phyloP scores from a whole-genome alignment of 2,329 filamentous ascomycete genomes.

The Orbilia ellipsospora region DNA sequence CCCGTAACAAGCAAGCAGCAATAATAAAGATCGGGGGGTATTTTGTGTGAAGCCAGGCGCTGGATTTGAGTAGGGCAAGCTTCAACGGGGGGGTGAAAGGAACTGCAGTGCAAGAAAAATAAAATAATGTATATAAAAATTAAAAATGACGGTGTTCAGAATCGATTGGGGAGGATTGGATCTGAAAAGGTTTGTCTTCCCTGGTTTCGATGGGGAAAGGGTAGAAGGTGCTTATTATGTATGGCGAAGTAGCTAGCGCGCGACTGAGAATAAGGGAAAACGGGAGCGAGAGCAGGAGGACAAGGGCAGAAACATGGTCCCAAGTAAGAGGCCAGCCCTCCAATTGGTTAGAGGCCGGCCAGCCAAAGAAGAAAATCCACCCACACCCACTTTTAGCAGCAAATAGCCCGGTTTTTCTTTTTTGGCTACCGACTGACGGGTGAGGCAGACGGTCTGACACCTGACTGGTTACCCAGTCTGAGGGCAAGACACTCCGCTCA shows the following conservation, averaged over 20 bases:
- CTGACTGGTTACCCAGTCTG: conserved; percentile 55
- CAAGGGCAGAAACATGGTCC: conserved; percentile 43
- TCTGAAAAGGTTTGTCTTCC: conserved; percentile 36
- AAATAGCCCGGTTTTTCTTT: conserved; percentile 32
- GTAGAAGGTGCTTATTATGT: conserved; percentile 56
- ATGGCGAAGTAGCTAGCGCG: conserved; percentile 55
- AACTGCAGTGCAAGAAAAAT: conserved; percentile 13
- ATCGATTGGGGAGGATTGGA: conserved; percentile 43
- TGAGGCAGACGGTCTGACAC: conserved; percentile 56
- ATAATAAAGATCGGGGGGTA: conserved; percentile 4
- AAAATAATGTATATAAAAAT: conserved; percentile 2
- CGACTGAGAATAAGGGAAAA: conserved; percentile 50
- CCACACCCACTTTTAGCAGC: conserved; percentile 55
- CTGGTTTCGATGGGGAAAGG: conserved; percentile 53
- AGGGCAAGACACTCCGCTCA: conserved; percentile 56
- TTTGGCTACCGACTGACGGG: conserved; percentile 54
- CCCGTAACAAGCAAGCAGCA: conserved; percentile 29
- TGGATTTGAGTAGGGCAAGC: conserved; percentile 8
- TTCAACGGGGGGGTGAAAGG: background rate
- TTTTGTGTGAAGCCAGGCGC: background rate
- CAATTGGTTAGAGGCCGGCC: conserved; percentile 36
- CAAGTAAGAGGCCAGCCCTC: conserved; percentile 46
- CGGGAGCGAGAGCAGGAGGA: conserved; percentile 45
- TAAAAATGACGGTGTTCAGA: conserved; percentile 30
- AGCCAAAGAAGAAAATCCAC: conserved; percentile 30